Evolutionary conservation across 176 grass and related monocot genomes (phyloP), one percentile per base, ranked within the genome.

Genomic region (Raddia guianensis): DNA sequence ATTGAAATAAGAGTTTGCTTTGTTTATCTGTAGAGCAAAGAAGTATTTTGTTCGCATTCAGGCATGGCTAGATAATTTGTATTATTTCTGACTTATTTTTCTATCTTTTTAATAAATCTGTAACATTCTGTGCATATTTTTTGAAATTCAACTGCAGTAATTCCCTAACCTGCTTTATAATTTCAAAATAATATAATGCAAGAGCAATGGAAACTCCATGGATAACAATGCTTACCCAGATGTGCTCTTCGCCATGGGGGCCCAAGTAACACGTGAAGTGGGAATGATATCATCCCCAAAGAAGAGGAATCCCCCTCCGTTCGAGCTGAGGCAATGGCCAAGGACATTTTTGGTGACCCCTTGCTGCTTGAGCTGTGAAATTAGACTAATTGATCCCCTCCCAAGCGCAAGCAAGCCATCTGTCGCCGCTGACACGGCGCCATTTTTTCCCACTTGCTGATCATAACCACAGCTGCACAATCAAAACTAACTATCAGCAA

Each of bases 381-480:
- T 51, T 16, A 98, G 70, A 75, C 92, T 82, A 49, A 89, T 43
- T n/a, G 87, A 91, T 33, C 95, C 92, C 7, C 70, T 89, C 72
- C 95, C 95, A 12, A 98, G 90, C 32, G 86, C 95, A 53, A 98
- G 89, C 65, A 98, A 21, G 73, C 95, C 95, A 0, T 98, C 95
- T 9, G 90, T 94, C 5, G 19, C 6, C 3, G 78, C 85, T 48
- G 65, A 70, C 6, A 47, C 42, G 3, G 40, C 72, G 18, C 89
- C 89, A 70, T 89, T 76, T 68, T 59, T 83, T 8, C 80, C 65
- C 33, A 94, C 85, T 51, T 94, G 78, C 70, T 98, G 95, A 52
- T 98, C 83, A 70, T 98, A 98, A 10, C 95, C 95, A 74, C 92
- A 97, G 58, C 92, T 97, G 68, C 37, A 12, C 44, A 86, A 33